Evolutionary conservation across 495 filamentous ascomycete genomes (phyloP).

Genomic region (Hyaloscypha finlandica): DNA sequence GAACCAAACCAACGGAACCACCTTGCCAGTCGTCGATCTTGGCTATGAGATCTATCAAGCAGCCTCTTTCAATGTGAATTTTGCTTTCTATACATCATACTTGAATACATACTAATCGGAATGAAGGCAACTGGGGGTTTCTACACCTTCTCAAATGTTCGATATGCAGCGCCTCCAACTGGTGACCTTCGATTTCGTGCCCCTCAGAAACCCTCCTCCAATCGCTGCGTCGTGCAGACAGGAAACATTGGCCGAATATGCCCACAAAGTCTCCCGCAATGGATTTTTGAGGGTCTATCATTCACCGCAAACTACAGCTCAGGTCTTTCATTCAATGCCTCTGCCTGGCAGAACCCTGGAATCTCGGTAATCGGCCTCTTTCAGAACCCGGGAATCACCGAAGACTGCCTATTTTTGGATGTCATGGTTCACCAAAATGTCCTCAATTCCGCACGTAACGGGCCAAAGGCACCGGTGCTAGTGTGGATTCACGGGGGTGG

Average conservation of each 20-base stretch:
- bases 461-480: neutral
- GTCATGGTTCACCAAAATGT: conserved; percentile 46
- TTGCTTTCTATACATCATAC: neutral
- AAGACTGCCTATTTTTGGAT: conserved; percentile 37
- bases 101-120: neutral
- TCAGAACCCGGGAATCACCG: neutral
- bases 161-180: conserved; percentile 57
- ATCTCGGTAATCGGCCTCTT: neutral
- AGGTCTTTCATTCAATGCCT: neutral
- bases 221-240: conserved; percentile 31
- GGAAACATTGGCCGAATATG: conserved; percentile 6
- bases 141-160: conserved; percentile 62
- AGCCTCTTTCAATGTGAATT: conserved; percentile 7
- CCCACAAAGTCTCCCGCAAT: conserved; percentile 14
- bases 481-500: neutral
- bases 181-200: conserved; percentile 51
- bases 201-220: conserved; percentile 40
- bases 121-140: neutral
- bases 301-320: conserved; percentile 3
- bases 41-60: conserved; percentile 37
- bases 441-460: conserved; percentile 32
- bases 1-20: neutral
- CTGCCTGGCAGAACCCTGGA: too few species aligned
- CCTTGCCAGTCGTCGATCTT: conserved; percentile 32
- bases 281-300: conserved; percentile 3